Evolutionary conservation across 805 yeast species (phyloP), one percentile per base, ranked within the genome.

Genomic region (Candida endomychidarum): DNA sequence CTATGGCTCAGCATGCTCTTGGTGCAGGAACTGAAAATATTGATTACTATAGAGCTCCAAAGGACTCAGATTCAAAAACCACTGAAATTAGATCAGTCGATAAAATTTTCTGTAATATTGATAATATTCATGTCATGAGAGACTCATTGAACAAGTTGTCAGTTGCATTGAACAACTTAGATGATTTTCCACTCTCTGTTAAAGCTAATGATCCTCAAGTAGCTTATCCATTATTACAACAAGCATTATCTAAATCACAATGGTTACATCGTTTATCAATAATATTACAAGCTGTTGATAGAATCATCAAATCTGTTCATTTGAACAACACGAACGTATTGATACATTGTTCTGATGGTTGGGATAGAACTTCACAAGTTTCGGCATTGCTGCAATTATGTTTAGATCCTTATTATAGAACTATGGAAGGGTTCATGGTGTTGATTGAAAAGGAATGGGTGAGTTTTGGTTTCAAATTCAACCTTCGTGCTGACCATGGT

Each of bases 11-110:
- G 53, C 86, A 87, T 33, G 98, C 98, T 0, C 64, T 93, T 11
- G 99, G 99, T 9, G 99, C 97, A n/a, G 99, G 99, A 1, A 84
- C 96, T 0, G 99, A 93, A 57, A 83, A 78, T 49, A 86, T 89
- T 73, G 97, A 91, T 42, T 79, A 88, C 55, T 91, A 93, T 63
- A 74, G 80, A 37, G 72, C 67, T 1, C 49, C 41, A 23, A 27
- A 43, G n/a, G 31, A 27, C 10, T 4, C 26, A 8, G 27, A 35
- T 6, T 14, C 32, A 11, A 27, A 33, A 10, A 9, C 29, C 14
- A 17, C 34, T 14, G 14, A 17, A n/a, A 2, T 24, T 3, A 22
- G 31, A 15, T 37, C 23, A 12, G 75, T 73, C 12, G 83, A 83
- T 46, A 83, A 88, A 56, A 72, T 86, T 14, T 93, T 86, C 53